Evolutionary conservation across 2,329 filamentous ascomycete species (phyloP).

Genomic region (Talaromyces atroroseus): DNA sequence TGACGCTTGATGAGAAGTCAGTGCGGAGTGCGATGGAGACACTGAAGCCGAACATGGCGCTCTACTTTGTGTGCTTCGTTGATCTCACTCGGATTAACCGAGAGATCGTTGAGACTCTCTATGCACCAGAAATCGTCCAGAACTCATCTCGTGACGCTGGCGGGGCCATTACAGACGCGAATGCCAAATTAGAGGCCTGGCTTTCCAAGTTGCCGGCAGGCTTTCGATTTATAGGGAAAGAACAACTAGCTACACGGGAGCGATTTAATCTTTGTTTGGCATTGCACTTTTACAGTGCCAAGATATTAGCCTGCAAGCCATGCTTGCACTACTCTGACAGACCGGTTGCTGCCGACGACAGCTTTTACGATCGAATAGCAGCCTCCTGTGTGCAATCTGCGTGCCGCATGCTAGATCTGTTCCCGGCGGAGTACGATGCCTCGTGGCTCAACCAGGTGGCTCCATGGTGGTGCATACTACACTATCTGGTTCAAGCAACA

Average conservation of each 20-base stretch:
- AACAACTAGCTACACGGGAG: constrained; percentile 23
- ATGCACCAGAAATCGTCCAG: constrained; percentile 31
- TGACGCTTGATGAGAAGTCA: constrained; percentile 14
- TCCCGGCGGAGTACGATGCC: constrained; percentile 30
- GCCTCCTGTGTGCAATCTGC: constrained; percentile 33
- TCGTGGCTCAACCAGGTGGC: constrained; percentile 26
- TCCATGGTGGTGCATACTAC: constrained; percentile 39
- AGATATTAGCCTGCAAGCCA: constrained; percentile 39
- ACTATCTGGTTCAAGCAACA: constrained; percentile 37
- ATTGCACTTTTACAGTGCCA: constrained; percentile 40
- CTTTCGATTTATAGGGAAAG: constrained; percentile 29
- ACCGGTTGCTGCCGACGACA: constrained; percentile 22
- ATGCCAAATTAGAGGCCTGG: constrained; percentile 34
- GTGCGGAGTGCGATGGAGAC: constrained; percentile 23
- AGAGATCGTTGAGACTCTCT: constrained; percentile 32
- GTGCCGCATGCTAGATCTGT: constrained; percentile 28
- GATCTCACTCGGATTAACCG: constrained; percentile 33
- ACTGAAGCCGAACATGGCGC: constrained; percentile 31
- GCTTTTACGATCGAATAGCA: constrained; percentile 31
- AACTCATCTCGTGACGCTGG: constrained; percentile 36
- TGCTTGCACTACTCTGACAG: constrained; percentile 36
- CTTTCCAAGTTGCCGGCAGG: constrained; percentile 32
- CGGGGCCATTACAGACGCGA: constrained; percentile 28
- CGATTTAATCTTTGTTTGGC: constrained; percentile 32
- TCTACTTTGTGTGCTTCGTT: constrained; percentile 37